These are phyloP conservation scores for Trichoderma guizhouense DNA, from an alignment of 2,329 filamentous ascomycete genomes.

Conservation along the genomic window DNA sequence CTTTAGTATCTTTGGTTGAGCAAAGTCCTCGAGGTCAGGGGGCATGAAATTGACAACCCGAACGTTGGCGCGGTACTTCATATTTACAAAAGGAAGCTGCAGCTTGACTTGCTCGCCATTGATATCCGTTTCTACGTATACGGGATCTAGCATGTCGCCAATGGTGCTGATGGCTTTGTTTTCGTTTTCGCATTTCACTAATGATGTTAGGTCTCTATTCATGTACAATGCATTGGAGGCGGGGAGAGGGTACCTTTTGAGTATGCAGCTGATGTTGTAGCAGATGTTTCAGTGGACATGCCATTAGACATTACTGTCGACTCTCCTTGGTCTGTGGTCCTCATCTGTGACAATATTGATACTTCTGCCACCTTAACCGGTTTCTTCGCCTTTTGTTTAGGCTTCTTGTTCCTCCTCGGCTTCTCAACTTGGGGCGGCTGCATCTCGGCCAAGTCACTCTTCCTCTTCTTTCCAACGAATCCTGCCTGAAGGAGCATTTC, in stretches of 20 bases:
- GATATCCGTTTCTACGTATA: constrained; percentile 42
- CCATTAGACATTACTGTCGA: constrained; percentile 1
- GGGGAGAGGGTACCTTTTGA: constrained; percentile 15
- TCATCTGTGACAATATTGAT: not conserved
- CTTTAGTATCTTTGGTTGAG: constrained; percentile 41
- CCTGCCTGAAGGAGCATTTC: constrained; percentile 43
- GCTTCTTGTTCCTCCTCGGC: constrained; percentile 24
- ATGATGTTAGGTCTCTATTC: no score
- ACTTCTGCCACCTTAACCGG: not conserved
- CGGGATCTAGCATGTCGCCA: constrained; percentile 39
- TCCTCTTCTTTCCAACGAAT: constrained; percentile 39
- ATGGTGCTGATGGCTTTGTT: constrained; percentile 36
- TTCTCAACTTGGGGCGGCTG: constrained; percentile 29
- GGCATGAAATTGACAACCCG: constrained; percentile 84
- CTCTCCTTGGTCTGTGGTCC: not conserved
- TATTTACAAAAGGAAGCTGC: constrained; percentile 69
- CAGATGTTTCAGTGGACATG: not conserved
- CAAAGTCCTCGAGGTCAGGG: constrained; percentile 66
- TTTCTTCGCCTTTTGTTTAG: constrained; percentile 12
- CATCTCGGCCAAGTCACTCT: constrained; percentile 27
- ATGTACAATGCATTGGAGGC: not conserved
- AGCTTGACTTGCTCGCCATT: constrained; percentile 37
- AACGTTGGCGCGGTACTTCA: constrained; percentile 65
- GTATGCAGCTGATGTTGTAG: constrained; percentile 29
- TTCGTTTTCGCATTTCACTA: constrained; percentile 47